Evolutionary conservation across 352 stramenopile genomes (phyloP).

Genomic region (Lagenidium giganteum): DNA sequence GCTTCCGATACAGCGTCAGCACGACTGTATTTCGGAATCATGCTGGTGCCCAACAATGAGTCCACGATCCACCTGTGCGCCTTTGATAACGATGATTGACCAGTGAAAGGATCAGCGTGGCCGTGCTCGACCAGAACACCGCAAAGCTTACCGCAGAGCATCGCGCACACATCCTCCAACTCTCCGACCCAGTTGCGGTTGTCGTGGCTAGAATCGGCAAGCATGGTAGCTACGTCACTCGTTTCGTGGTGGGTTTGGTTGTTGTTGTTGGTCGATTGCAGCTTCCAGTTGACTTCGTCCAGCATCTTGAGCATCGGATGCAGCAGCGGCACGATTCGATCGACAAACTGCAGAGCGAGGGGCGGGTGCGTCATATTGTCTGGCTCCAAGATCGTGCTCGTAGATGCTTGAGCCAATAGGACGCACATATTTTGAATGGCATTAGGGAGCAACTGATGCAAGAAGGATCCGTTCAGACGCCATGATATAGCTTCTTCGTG

Average conservation of each 20-base stretch:
- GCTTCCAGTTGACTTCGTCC: constrained; percentile 61
- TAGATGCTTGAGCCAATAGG: constrained; percentile 8
- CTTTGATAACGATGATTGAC: neutral
- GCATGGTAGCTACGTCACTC: neutral
- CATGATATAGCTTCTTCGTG: constrained; percentile 47
- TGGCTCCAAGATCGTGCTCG: neutral
- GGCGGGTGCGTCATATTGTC: too few relatives aligned
- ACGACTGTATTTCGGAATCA: neutral
- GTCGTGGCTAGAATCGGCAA: too few relatives aligned
- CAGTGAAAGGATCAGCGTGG: neutral
- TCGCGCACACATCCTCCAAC: constrained; percentile 33
- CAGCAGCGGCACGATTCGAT: constrained; percentile 32
- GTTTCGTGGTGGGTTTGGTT: constrained; percentile 27
- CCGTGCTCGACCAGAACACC: neutral
- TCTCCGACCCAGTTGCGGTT: constrained; percentile 38
- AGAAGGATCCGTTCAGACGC: constrained; percentile 44
- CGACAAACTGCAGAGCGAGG: constrained; percentile 20
- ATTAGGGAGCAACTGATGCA: constrained; percentile 34
- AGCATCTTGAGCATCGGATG: constrained; percentile 48
- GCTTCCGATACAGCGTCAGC: neutral
- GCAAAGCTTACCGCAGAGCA: constrained; percentile 41
- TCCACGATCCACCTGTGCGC: too few relatives aligned
- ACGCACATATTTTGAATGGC: constrained; percentile 42
- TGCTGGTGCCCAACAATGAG: neutral
- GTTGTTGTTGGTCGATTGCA: constrained; percentile 10